Evolutionary conservation across 768 basidiomycete species (phyloP).

Genomic region (Lentinula sp.): DNA sequence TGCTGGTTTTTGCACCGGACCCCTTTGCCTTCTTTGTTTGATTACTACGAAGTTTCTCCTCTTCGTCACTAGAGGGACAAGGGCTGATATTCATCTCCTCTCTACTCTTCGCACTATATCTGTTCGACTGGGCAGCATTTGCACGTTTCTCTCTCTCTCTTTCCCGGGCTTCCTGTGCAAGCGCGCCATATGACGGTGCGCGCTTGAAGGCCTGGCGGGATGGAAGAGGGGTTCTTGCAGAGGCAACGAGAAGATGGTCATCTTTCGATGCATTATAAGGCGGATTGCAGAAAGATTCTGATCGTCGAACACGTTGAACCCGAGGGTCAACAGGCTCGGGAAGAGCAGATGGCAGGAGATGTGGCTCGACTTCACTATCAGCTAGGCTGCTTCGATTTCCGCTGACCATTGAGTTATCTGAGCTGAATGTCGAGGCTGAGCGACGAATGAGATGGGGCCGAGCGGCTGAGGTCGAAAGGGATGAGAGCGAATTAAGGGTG

Average conservation of each 20-base stretch:
- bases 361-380: slow-evolving; percentile 4
- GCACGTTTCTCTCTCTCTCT: slow-evolving; percentile 5
- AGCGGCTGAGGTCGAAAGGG: slow-evolving; percentile 27
- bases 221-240: slow-evolving; percentile 12
- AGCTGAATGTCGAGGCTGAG: slow-evolving; percentile 32
- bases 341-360: slow-evolving; percentile 15
- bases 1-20: slow-evolving; percentile 29
- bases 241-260: slow-evolving; percentile 10
- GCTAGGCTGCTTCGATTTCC: slow-evolving; percentile 23
- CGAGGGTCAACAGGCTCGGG: slow-evolving; percentile 34
- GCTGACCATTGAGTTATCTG: slow-evolving; percentile 29
- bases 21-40: slow-evolving; percentile 48
- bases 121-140: slow-evolving; percentile 1
- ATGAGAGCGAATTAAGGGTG: slow-evolving; percentile 47
- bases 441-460: slow-evolving; percentile 35
- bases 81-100: slow-evolving; percentile 20
- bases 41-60: slow-evolving; percentile 57
- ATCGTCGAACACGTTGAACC: slow-evolving; percentile 44
- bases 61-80: slow-evolving; percentile 67
- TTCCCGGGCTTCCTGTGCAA: slow-evolving; percentile 21
- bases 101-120: slow-evolving; percentile 1
- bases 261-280: slow-evolving; percentile 25
- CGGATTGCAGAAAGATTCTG: slow-evolving; percentile 39
- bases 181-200: slow-evolving; percentile 51
- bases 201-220: slow-evolving; percentile 34